Evolutionary conservation across 2,329 filamentous ascomycete genomes (phyloP), one percentile per base, ranked within the genome.

Genomic region (Venturia nashicola): DNA sequence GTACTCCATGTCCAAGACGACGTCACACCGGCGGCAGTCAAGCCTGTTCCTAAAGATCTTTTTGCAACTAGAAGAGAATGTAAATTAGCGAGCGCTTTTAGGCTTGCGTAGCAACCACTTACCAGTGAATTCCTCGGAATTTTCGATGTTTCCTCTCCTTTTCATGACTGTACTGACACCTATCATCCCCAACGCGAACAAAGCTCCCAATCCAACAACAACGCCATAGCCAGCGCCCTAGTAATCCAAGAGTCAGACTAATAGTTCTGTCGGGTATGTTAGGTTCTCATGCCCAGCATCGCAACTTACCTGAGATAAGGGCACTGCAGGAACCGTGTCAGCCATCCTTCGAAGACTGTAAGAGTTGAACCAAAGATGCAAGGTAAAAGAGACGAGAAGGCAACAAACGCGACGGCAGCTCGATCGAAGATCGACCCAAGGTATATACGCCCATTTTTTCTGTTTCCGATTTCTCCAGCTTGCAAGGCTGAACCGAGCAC

Each of bases 1-100:
- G 79, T 76, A 34, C 75, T 75, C 77, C 77, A 80, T 5, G 78
- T 80, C 79, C 79, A 81, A 2, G 78, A 77, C 5, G 75, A 78
- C 12, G 80, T 78, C 61, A 80, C 77, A 6, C 76, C 77, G 9
- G 75, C 75, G 5, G 77, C 76, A 61, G 79, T 78, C 5, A 80
- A 73, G 5, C 78, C 78, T 1, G 78, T 76, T 62, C 76, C 77
- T 43, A 78, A 72, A 48, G 71, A 74, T 48, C 76, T 71, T 5
- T 75, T 78, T 0, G 78, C 78, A 1, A 36, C 43, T 44, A 7
- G 18, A 32, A 9, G 64, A 20, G 3, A 27, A 2, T 6, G 77
- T 77, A 1, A 75, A 62, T 77, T 77, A 44, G 77, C 73, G 44
- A 70, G 73, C 42, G 75, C 71, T 5, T 74, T 77, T 77, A 14